These are phyloP conservation scores for Aspergillus novofumigatus DNA, from an alignment of 2,329 filamentous ascomycete genomes.

Conservation along the genomic window DNA sequence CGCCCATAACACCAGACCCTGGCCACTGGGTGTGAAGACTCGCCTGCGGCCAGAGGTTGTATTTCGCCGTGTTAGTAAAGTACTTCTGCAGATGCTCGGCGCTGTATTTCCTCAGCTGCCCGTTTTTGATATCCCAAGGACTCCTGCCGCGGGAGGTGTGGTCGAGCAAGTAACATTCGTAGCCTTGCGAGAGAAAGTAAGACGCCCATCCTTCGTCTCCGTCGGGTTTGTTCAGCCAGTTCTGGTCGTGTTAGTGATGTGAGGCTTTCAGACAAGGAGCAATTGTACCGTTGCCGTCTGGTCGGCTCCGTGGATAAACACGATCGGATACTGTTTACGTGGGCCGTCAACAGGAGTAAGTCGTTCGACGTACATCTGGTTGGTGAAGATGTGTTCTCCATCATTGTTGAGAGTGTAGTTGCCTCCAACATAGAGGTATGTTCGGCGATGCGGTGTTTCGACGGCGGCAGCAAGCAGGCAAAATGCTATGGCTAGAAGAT, in stretches of 20 bases:
- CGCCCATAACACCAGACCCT: slow-evolving; percentile 29
- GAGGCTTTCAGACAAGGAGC: not conserved
- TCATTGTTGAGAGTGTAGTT: slow-evolving; percentile 16
- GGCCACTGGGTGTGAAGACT: slow-evolving; percentile 39
- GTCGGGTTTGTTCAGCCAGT: slow-evolving; percentile 48
- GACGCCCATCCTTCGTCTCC: slow-evolving; percentile 46
- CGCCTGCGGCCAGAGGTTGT: slow-evolving; percentile 32
- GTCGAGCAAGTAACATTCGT: slow-evolving; percentile 44
- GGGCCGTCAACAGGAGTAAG: slow-evolving; percentile 20
- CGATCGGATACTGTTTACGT: slow-evolving; percentile 24
- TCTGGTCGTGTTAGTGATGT: slow-evolving; percentile 17
- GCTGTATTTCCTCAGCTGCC: slow-evolving; percentile 12
- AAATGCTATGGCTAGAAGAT: not conserved
- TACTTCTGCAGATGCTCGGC: slow-evolving; percentile 24
- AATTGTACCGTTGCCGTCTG: slow-evolving; percentile 30
- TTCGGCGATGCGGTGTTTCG: slow-evolving; percentile 5
- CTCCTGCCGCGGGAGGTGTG: slow-evolving; percentile 36
- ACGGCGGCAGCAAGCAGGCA: not conserved
- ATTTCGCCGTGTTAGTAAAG: slow-evolving; percentile 33
- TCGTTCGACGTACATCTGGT: slow-evolving; percentile 36
- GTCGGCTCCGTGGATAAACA: slow-evolving; percentile 29
- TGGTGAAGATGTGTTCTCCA: slow-evolving; percentile 19
- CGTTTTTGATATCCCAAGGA: slow-evolving; percentile 19
- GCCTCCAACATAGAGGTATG: slow-evolving; percentile 31
- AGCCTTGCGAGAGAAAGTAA: slow-evolving; percentile 44